Evolutionary conservation across 2,329 filamentous ascomycete species (phyloP), one percentile per base, ranked within the genome.

Genomic region (Colletotrichum zoysiae): DNA sequence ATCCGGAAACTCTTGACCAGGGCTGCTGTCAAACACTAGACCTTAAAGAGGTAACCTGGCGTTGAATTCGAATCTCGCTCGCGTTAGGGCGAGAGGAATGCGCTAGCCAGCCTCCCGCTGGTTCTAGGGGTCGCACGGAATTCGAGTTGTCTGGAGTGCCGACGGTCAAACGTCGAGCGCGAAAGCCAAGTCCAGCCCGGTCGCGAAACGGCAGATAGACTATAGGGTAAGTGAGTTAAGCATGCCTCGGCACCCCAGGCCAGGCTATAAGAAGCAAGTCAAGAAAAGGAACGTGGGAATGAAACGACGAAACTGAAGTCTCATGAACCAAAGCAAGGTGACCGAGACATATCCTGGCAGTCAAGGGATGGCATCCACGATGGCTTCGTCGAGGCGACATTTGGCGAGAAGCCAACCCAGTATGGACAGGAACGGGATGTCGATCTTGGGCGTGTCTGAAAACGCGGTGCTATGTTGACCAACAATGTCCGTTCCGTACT

Each of bases 121-220:
- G 46, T 8, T 48, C 12, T 14, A 30, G 26, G 42, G 44, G 26
- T n/a, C 51, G 20, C 33, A 26, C 51, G 18, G 60, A 9, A 40
- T 35, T 38, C 23, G 14, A 58, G 42, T 16, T 38, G 55, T 35
- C 65, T 69, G 59, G 69, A 53, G 58, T 51, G 18, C 51, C 9
- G n/a, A 9, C 16, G n/a, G 50, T 46, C 56, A 71, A 69, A 50
- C 69, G 69, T 71, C 70, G 65, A 71, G 64, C 59, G 55, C 69
- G 59, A 60, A 64, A n/a, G 38, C 23, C 46, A 56, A 44, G 42
- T 48, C 53, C 65, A 69, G 59, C 55, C 59, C 12, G 38, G 46
- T 60, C 46, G 65, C 60, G 57, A 64, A 65, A 67, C 40, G 23
- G 44, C 44, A 59, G 40, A 64, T 48, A 38, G 68, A n/a, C 2